Base-by-base conservation (phyloP, 768 basidiomycete genomes). In the Leucocoprinus birnbaumii region DNA sequence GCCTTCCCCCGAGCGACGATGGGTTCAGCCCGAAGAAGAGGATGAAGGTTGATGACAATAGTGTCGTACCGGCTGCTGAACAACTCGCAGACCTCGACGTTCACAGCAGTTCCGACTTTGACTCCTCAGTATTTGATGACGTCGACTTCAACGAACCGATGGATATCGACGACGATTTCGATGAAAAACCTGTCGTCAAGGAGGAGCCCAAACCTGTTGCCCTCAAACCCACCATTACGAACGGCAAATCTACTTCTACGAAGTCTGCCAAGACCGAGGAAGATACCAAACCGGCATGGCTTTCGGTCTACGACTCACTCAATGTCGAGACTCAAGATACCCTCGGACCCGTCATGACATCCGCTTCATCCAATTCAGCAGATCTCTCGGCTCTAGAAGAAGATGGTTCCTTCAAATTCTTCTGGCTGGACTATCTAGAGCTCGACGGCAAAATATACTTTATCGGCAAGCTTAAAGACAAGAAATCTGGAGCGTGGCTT, bases 341-440 rank as follows among this genome's bases (percentile, higher is more conserved):
- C 1, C 69, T 89, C 24, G 88, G 86, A 13, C 75, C 73, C 22
- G 67, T 79, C 27, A 51, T 68, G 2, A 66, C 73, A 6, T 65
- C 68, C 3, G 65, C 68, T 14, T 68, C 72, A 5, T 61, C 74
- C 3, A 72, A 78, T 48, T 57, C 76, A 47, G 65, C 63, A 65
- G 65, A 76, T 19, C 60, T 84, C 6, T 79, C 80, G 40, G 87
- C 86, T 0, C 77, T 94, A 2, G 92, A 98, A 64, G 72, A 81
- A 3, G 93, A 97, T 59, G 94, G 92, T 1, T 89, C 85, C 2
- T 72, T 98, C 13, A 82, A 81, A 24, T 94, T 99, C 76, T 99
- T 87, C 75, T 99, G 97, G 97, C 76, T 98, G 19, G 97, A 99
- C 65, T 93, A 93, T 63, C 83, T 95, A 31, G 94, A 98, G 66